Conservation (phyloP, 129 eudicot species). For the Escallonia herrerae region DNA sequence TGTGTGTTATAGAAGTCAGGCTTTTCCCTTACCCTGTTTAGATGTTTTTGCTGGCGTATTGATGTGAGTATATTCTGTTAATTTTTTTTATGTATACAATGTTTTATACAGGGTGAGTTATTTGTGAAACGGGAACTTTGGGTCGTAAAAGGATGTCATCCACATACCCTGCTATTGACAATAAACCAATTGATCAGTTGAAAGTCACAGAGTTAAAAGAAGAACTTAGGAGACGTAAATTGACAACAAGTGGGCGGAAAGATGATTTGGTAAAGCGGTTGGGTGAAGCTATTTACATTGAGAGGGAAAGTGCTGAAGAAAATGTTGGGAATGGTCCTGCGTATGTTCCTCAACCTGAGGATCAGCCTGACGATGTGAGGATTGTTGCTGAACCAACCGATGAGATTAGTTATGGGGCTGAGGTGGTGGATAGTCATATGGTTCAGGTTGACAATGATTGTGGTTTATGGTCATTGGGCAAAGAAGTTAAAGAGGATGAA, state of each 20-base stretch:
- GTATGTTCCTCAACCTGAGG: conserved; percentile 22
- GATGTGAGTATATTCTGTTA: neutral
- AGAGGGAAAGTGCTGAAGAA: conserved; percentile 28
- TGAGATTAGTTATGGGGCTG: conserved; percentile 1
- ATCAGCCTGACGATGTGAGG: conserved; percentile 20
- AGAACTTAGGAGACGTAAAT: conserved; percentile 73
- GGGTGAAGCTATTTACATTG: conserved; percentile 60
- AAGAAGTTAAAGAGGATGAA: conserved; percentile 26
- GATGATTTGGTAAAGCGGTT: conserved; percentile 74
- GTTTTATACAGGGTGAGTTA: conserved; percentile 19
- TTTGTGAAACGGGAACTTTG: conserved; percentile 22
- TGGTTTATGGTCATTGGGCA: conserved; percentile 12
- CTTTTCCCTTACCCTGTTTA: no score
- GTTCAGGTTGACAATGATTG: conserved; percentile 20
- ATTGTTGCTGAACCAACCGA: conserved; percentile 15
- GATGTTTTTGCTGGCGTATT: no score
- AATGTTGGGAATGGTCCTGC: conserved; percentile 18
- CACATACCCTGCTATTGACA: conserved; percentile 51
- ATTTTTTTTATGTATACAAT: no score
- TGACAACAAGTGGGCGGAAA: conserved; percentile 64
- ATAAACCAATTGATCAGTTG: conserved; percentile 86
- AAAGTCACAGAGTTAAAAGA: conserved; percentile 89
- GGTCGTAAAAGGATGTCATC: conserved; percentile 42
- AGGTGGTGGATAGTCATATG: conserved; percentile 17
- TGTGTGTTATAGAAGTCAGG: no score